These are phyloP conservation scores for Rhizopus arrhizus DNA, from an alignment of 371 early-diverging fungal genomes.

Conservation along the genomic window DNA sequence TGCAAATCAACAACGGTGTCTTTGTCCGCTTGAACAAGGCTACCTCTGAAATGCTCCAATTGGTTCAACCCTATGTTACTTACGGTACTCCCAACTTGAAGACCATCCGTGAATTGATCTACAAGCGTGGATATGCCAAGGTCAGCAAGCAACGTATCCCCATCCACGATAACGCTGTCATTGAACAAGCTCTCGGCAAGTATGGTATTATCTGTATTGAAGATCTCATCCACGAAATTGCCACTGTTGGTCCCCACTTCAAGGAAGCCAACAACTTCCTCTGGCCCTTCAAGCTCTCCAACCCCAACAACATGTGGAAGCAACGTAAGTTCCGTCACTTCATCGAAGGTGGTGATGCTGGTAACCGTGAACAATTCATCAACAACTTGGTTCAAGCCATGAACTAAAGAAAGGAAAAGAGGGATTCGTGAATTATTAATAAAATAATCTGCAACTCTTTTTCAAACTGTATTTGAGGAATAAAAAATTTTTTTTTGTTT, in stretches of 20 bases:
- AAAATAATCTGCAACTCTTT: background rate
- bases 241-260: conserved; percentile 91
- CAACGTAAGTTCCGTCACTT: conserved; percentile 94
- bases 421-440: background rate
- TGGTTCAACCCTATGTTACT: conserved; percentile 95
- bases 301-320: conserved; percentile 94
- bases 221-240: conserved; percentile 97
- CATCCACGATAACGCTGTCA: conserved; percentile 91
- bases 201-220: conserved; percentile 95
- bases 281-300: conserved; percentile 97
- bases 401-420: conserved; percentile 2
- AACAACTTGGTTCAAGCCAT: conserved; percentile 83
- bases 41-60: conserved; percentile 94
- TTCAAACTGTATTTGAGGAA: too few relatives aligned
- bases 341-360: conserved; percentile 95
- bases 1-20: conserved; percentile 97
- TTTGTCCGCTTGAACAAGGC: conserved; percentile 97
- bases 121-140: conserved; percentile 99
- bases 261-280: conserved; percentile 90
- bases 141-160: conserved; percentile 92
- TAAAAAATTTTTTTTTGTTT: too few relatives aligned
- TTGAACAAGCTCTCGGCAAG: conserved; percentile 92
- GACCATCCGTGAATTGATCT: conserved; percentile 96
- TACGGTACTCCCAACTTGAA: conserved; percentile 96
- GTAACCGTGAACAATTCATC: conserved; percentile 95